phyloP scores from a whole-genome alignment of 805 yeast species.

The Maudiozyma serrabonitensis region DNA sequence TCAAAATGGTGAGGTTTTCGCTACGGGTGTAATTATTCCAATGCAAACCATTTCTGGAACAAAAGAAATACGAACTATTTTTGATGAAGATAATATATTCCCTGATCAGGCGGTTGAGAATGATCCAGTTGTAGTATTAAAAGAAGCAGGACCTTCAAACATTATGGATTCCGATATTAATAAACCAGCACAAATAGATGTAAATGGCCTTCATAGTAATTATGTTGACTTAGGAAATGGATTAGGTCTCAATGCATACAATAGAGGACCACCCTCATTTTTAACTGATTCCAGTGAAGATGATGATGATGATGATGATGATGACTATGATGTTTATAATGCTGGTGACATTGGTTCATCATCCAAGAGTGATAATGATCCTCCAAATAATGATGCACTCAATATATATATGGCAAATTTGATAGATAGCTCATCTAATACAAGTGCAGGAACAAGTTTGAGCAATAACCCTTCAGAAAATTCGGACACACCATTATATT shows the following conservation, averaged over 20 bases:
- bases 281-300: conserved; percentile 29
- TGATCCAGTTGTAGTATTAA: neutral
- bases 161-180: too few relatives aligned
- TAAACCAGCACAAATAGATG: too few relatives aligned
- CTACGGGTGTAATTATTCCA: neutral
- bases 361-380: neutral
- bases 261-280: conserved; percentile 33
- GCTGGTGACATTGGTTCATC: neutral
- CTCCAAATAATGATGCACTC: conserved; percentile 7
- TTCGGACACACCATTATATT: neutral
- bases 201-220: conserved; percentile 3
- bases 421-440: conserved; percentile 14
- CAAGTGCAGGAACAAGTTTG: conserved; percentile 1
- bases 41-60: neutral
- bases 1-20: neutral
- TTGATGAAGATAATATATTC: neutral
- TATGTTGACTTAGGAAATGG: conserved; percentile 29
- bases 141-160: too few relatives aligned
- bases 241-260: conserved; percentile 28
- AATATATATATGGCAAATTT: conserved; percentile 22
- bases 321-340: conserved; percentile 5
- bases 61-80: neutral
- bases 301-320: conserved; percentile 9
- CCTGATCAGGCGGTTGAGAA: neutral
- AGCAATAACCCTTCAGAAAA: neutral